Percentiles rank a stretch among this genome's conserved stretches.
These are phyloP conservation scores for Suhomyces bokatorum DNA, from an alignment of 1,139 yeast genomes.

Conservation along the genomic window DNA sequence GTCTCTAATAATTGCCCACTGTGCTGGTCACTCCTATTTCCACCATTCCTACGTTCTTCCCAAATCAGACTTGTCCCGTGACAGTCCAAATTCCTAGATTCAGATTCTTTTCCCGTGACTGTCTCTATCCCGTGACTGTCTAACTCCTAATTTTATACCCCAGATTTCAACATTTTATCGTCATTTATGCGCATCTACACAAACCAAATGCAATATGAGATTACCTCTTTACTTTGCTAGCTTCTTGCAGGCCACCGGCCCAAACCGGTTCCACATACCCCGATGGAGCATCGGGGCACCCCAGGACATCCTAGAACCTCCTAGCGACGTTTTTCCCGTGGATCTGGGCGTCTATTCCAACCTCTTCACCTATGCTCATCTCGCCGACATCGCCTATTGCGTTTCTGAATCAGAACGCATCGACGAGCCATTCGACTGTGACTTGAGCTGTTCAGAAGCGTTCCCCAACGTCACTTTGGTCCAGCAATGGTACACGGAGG, in stretches of 20 bases:
- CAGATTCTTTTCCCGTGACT: too few species aligned
- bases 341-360: conserved; percentile 29
- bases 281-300: not conserved
- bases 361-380: conserved; percentile 45
- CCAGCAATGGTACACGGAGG: conserved; percentile 49
- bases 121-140: not conserved
- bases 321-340: conserved; percentile 2
- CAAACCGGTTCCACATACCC: not conserved
- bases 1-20: too few species aligned
- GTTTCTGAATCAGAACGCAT: conserved; percentile 38
- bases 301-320: not conserved
- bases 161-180: not conserved
- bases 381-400: conserved; percentile 53
- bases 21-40: too few species aligned
- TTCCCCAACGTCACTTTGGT: conserved; percentile 46
- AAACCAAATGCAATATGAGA: not conserved
- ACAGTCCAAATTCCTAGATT: too few species aligned
- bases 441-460: conserved; percentile 36
- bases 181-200: too few species aligned
- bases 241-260: too few species aligned
- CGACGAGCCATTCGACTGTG: conserved; percentile 47
- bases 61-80: too few species aligned
- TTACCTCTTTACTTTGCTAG: not conserved
- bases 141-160: too few species aligned
- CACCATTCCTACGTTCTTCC: too few species aligned